Evolutionary conservation across 2,329 filamentous ascomycete genomes (phyloP).

Genomic region (Aspergillus unguis): DNA sequence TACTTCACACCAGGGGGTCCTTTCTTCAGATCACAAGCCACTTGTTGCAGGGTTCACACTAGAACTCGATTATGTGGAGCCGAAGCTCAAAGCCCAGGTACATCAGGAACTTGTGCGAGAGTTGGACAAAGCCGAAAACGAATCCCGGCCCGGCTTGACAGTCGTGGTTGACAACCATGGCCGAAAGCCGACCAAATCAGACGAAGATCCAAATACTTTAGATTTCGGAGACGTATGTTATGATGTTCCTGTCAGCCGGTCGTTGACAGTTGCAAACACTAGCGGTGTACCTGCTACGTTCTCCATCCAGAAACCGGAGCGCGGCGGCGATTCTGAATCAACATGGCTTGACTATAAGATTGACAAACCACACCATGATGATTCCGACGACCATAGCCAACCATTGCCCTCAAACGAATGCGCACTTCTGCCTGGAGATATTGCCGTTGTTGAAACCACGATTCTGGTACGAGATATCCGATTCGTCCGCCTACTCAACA

Average conservation of each 20-base stretch:
- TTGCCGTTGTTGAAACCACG: slow-evolving; percentile 66
- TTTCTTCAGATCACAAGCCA: slow-evolving; percentile 95
- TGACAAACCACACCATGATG: slow-evolving; percentile 48
- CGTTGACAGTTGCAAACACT: slow-evolving; percentile 87
- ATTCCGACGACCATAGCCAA: slow-evolving; percentile 26
- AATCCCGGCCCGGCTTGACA: slow-evolving; percentile 76
- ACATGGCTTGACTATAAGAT: slow-evolving; percentile 73
- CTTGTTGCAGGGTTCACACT: slow-evolving; percentile 78
- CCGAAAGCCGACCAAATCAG: slow-evolving; percentile 31
- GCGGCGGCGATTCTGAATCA: slow-evolving; percentile 44
- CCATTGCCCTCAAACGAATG: slow-evolving; percentile 48
- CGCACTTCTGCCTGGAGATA: slow-evolving; percentile 79
- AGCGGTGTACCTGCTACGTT: slow-evolving; percentile 76
- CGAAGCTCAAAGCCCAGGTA: slow-evolving; percentile 76
- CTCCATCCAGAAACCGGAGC: slow-evolving; percentile 68
- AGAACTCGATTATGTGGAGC: slow-evolving; percentile 81
- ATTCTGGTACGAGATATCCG: slow-evolving; percentile 62
- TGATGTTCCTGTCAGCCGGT: slow-evolving; percentile 61
- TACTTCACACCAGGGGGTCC: slow-evolving; percentile 80
- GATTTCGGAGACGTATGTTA: slow-evolving; percentile 76
- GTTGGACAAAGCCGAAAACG: slow-evolving; percentile 87
- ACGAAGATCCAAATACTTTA: slow-evolving; percentile 54
- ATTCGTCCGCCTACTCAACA: slow-evolving; percentile 69
- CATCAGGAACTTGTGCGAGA: slow-evolving; percentile 84
- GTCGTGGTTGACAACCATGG: slow-evolving; percentile 68